Conservation (phyloP, 352 stramenopile species). For the Globisporangium recalcitrans region DNA sequence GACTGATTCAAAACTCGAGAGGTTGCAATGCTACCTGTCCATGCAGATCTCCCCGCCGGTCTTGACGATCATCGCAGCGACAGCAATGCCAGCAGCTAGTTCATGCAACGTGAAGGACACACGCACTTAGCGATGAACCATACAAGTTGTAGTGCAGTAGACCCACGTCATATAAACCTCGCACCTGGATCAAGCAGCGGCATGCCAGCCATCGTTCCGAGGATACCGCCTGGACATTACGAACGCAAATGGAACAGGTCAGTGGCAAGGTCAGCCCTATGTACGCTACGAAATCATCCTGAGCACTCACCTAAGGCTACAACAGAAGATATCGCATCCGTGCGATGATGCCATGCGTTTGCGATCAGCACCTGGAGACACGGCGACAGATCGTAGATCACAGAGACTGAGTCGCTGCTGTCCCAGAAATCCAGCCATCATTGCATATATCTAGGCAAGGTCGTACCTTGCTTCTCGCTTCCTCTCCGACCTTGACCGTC, state of each 20-base stretch:
- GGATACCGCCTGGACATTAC: slow-evolving; percentile 41
- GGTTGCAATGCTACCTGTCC: slow-evolving; percentile 41
- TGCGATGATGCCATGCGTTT: slow-evolving; percentile 96
- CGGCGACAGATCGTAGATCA: neutral
- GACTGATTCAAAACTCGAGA: neutral
- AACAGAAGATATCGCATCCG: slow-evolving; percentile 88
- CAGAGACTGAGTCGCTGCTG: neutral
- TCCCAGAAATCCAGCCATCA: neutral
- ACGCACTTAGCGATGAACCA: neutral
- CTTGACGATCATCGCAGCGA: slow-evolving; percentile 88
- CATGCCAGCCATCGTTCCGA: slow-evolving; percentile 62
- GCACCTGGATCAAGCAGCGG: slow-evolving; percentile 69
- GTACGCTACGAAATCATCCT: neutral
- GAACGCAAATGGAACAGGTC: neutral
- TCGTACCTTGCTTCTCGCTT: slow-evolving; percentile 84
- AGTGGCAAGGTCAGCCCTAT: neutral
- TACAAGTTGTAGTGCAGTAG: neutral
- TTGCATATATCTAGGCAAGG: neutral
- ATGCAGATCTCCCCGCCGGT: slow-evolving; percentile 80
- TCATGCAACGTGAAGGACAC: neutral
- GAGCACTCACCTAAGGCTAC: slow-evolving; percentile 51
- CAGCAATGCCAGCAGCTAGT: slow-evolving; percentile 73
- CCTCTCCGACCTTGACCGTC: slow-evolving; percentile 89
- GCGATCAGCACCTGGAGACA: slow-evolving; percentile 88
- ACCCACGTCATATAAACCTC: neutral